Percentiles rank a stretch among this genome's conserved stretches.
Evolutionary conservation across 1,139 yeast genomes (phyloP).

Genomic region (Suhomyces panamericanus): DNA sequence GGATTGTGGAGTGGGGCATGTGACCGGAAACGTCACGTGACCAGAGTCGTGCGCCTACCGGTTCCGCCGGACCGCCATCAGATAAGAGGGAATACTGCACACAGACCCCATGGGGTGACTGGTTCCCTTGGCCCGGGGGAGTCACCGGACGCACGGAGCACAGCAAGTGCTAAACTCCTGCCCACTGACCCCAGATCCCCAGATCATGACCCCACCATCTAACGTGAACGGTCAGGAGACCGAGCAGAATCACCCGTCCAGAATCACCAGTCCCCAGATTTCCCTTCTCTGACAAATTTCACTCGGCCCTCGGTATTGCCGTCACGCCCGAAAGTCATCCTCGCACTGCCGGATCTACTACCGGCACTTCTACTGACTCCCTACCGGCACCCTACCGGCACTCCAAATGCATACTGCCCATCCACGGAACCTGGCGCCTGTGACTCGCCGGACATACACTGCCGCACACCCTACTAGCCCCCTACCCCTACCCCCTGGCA

Average conservation of each 20-base stretch:
- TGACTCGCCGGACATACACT: neutral
- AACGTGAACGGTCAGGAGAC: neutral
- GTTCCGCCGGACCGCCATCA: neutral
- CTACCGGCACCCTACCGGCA: neutral
- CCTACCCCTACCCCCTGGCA: neutral
- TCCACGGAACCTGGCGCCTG: neutral
- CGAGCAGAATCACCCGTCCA: too few species aligned
- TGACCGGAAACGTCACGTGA: neutral
- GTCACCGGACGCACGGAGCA: neutral
- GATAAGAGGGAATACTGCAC: neutral
- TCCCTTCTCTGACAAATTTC: too few species aligned
- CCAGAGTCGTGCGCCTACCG: neutral
- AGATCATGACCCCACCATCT: neutral
- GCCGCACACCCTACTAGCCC: too few species aligned
- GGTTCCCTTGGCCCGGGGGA: neutral
- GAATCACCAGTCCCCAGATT: too few species aligned
- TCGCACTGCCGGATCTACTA: too few species aligned
- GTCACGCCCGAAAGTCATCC: neutral
- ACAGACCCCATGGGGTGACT: neutral
- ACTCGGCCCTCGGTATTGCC: too few species aligned
- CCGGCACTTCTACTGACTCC: neutral
- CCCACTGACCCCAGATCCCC: too few species aligned
- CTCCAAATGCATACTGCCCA: neutral
- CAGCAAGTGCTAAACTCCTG: too few species aligned
- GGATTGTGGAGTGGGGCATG: neutral